These are phyloP conservation scores for Abelmoschus esculentus DNA, from an alignment of 345 rosid genomes.

Conservation along the genomic window DNA sequence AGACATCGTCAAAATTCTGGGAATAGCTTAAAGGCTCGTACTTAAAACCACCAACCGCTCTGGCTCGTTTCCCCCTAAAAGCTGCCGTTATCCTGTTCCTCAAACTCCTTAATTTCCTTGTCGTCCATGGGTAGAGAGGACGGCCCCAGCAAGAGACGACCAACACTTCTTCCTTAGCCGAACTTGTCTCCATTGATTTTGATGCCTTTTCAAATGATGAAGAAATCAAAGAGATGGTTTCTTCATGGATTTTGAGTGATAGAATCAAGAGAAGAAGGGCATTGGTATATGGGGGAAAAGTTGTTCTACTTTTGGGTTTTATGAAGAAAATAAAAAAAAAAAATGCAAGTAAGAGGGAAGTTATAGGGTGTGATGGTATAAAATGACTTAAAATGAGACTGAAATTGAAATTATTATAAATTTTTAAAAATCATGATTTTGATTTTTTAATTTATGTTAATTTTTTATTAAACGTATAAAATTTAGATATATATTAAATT, in stretches of 20 bases:
- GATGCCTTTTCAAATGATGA: not conserved
- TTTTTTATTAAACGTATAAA: too few relatives aligned
- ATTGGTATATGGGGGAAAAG: not conserved
- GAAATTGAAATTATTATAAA: too few relatives aligned
- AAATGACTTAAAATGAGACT: too few relatives aligned
- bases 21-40: constrained; percentile 45
- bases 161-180: constrained; percentile 13
- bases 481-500: too few relatives aligned
- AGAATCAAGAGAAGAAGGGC: not conserved
- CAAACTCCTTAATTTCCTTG: constrained; percentile 6
- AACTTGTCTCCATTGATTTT: constrained; percentile 21
- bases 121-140: constrained; percentile 31
- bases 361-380: too few relatives aligned
- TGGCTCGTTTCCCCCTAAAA: constrained; percentile 11
- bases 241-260: too few relatives aligned
- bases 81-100: constrained; percentile 14
- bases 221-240: too few relatives aligned
- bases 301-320: not conserved
- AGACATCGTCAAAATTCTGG: constrained; percentile 40
- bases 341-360: too few relatives aligned
- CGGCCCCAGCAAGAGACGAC: constrained; percentile 39
- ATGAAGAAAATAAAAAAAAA: not conserved
- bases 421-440: too few relatives aligned
- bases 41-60: constrained; percentile 29
- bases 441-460: too few relatives aligned